Conservation (phyloP, 768 basidiomycete species). For the Lentinula lateritia region DNA sequence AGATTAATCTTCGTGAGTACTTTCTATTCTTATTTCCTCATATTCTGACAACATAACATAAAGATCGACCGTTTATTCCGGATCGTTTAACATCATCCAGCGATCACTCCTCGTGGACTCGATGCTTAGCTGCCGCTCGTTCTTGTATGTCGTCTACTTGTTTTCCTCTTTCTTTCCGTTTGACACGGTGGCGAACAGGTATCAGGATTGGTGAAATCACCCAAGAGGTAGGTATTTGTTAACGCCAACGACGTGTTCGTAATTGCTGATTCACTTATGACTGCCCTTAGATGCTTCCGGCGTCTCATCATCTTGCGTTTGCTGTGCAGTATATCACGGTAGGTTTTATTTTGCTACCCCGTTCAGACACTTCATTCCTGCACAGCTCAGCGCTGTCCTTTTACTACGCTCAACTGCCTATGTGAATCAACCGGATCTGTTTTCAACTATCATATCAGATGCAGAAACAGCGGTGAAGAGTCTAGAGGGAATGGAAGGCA, state of each 20-base stretch:
- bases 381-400: slow-evolving; percentile 12
- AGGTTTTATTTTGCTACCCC: not conserved
- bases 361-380: not conserved
- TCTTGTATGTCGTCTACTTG: slow-evolving; percentile 8
- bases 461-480: slow-evolving; percentile 13
- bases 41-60: not conserved
- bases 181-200: slow-evolving; percentile 2
- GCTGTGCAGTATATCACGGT: slow-evolving; percentile 16
- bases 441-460: slow-evolving; percentile 12
- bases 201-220: slow-evolving; percentile 14
- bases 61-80: slow-evolving; percentile 16
- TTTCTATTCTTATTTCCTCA: not conserved
- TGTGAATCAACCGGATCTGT: slow-evolving; percentile 10
- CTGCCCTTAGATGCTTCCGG: slow-evolving; percentile 10
- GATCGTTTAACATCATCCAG: slow-evolving; percentile 8
- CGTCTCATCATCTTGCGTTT: slow-evolving; percentile 15
- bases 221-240: slow-evolving; percentile 9
- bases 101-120: slow-evolving; percentile 11
- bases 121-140: slow-evolving; percentile 13
- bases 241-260: not conserved
- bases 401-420: slow-evolving; percentile 14
- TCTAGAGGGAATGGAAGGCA: slow-evolving; percentile 11
- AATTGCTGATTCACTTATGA: not conserved
- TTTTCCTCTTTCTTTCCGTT: not conserved
- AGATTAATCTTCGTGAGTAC: slow-evolving; percentile 14